Base-by-base conservation (phyloP, 179 eudicot genomes). In the Nepenthes alata region DNA sequence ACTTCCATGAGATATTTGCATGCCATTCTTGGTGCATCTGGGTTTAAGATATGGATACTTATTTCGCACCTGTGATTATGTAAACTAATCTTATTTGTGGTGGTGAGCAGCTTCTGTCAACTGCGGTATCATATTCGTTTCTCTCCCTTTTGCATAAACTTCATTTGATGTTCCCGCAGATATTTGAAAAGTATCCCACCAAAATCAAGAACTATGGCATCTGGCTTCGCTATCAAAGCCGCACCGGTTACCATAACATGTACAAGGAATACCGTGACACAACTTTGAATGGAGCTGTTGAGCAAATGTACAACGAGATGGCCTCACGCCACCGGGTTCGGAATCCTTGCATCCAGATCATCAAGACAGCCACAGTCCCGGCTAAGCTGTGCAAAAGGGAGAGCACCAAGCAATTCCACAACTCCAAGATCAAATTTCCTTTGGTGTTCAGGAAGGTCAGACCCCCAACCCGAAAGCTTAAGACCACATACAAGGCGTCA, bases 221-320 rank as follows among this genome's bases (percentile, higher is more conserved):
- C 55, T 90, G 97, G 97, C 58, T 90, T 57, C 65, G 93, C 7
- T 90, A 90, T 78, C 95, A 90, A 63, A 85, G 93, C 64, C 68
- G 97, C 50, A 90, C 97, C 34, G 97, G 95, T 1, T 90, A 90
- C 54, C 97, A 90, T 74, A 90, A 90, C 70, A 87, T 90, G 97
- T 90, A 90, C 90, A 88, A 90, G 78, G 95, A 87, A 72, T 90
- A 70, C 76, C 83, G 97, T 58, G 95, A 90, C 44, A 87, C 95
- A 54, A 90, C 97, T 5, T 35, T 85, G 70, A 90, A 87, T 8
- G 97, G 97, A 5, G 93, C 65, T 6, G 86, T 90, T 39, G 93
- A 90, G 64, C 95, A 90, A 38, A 85, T 90, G 95, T 90, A 90
- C 83, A 81, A 81, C 15, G 97, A 89, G 75, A 89, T 89, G 97